These are phyloP conservation scores for Cardamine occulta DNA, from an alignment of 345 rosid genomes.

Conservation along the genomic window DNA sequence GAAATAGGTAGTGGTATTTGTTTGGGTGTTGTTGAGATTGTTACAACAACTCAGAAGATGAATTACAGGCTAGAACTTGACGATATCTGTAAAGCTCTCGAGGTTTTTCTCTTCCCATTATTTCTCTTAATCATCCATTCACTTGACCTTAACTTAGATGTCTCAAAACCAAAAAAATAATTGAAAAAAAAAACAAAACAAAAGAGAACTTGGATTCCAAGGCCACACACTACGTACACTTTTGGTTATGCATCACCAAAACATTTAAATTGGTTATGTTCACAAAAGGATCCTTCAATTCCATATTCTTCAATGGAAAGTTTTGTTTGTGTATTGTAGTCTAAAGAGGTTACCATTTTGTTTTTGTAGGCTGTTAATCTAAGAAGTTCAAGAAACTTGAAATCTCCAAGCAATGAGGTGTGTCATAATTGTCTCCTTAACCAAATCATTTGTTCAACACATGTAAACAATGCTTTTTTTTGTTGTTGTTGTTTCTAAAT, in stretches of 20 bases:
- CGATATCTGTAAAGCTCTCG: slow-evolving; percentile 83
- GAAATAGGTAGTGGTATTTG: slow-evolving; percentile 76
- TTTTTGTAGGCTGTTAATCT: slow-evolving; percentile 80
- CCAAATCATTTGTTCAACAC: slow-evolving; percentile 22
- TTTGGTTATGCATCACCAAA: background rate
- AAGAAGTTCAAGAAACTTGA: slow-evolving; percentile 64
- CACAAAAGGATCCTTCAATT: background rate
- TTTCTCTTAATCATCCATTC: slow-evolving; percentile 2
- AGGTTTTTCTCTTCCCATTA: slow-evolving; percentile 54
- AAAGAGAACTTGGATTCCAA: background rate
- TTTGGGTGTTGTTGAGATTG: slow-evolving; percentile 90
- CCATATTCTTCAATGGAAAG: slow-evolving; percentile 6
- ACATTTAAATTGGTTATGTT: background rate
- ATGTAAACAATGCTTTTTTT: background rate
- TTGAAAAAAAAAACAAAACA: too few species aligned
- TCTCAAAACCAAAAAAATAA: background rate
- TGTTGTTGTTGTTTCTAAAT: background rate
- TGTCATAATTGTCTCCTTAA: slow-evolving; percentile 27
- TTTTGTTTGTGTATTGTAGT: slow-evolving; percentile 26
- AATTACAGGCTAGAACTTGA: slow-evolving; percentile 80
- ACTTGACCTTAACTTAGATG: background rate
- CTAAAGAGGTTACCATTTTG: slow-evolving; percentile 29
- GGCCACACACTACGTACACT: background rate
- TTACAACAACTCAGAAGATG: slow-evolving; percentile 70
- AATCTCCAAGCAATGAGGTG: slow-evolving; percentile 60